Evolutionary conservation across 208 protist genomes (phyloP).

Genomic region (Trichomonas gallinae): DNA sequence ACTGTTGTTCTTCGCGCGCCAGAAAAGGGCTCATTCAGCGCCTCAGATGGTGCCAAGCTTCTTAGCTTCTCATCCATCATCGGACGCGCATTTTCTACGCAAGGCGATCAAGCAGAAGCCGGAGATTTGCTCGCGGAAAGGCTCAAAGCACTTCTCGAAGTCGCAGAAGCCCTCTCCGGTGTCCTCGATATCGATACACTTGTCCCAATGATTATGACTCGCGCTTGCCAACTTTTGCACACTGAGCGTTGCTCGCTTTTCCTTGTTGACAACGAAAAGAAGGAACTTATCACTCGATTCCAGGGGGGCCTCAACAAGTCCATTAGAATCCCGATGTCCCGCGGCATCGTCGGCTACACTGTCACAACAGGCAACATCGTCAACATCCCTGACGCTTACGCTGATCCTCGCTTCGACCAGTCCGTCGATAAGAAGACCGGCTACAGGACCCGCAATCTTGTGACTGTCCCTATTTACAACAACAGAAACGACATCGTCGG

Average conservation of each 20-base stretch:
- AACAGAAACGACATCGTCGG: conserved; percentile 34
- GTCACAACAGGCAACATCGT: conserved; percentile 34
- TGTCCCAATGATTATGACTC: background rate
- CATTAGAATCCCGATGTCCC: background rate
- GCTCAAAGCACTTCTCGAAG: background rate
- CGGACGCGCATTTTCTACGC: background rate
- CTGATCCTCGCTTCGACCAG: conserved; percentile 40
- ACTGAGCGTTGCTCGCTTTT: background rate
- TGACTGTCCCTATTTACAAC: conserved; percentile 21
- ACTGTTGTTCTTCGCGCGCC: background rate
- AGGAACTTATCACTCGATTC: background rate
- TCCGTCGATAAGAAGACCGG: background rate
- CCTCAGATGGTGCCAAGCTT: background rate
- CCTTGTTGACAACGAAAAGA: background rate
- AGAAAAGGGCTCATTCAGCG: background rate
- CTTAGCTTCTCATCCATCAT: background rate
- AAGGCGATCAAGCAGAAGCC: background rate
- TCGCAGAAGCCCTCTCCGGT: background rate
- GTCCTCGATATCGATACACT: background rate
- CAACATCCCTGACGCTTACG: conserved; percentile 45
- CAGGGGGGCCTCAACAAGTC: background rate
- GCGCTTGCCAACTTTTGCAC: background rate
- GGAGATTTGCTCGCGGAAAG: background rate
- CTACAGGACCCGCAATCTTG: background rate
- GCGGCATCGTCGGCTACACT: conserved; percentile 30